Percentiles rank a stretch among this genome's conserved stretches.
phyloP scores from a whole-genome alignment of 1,284 basidiomycete genomes.

The Pyrrhoderma lamaoense region DNA sequence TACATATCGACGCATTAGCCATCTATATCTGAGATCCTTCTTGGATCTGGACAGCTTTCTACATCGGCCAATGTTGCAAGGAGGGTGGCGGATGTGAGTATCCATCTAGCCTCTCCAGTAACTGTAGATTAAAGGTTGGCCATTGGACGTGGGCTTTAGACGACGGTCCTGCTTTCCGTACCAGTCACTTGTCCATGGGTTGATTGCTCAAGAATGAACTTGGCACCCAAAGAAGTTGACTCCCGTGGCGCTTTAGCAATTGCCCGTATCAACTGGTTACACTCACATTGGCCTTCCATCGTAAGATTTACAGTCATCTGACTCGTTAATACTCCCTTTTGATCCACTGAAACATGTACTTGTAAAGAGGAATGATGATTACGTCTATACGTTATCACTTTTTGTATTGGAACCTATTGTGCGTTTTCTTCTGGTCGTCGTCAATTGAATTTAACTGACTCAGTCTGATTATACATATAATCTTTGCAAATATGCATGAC shows the following conservation, averaged over 20 bases:
- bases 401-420: slow-evolving; percentile 31
- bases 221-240: slow-evolving; percentile 22
- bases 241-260: slow-evolving; percentile 38
- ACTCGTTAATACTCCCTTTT: no score
- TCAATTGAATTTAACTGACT: no score
- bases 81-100: slow-evolving; percentile 38
- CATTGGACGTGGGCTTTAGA: slow-evolving; percentile 24
- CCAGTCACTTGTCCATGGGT: slow-evolving; percentile 16
- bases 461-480: no score
- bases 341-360: no score
- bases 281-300: slow-evolving; percentile 30
- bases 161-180: slow-evolving; percentile 32
- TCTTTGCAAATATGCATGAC: background rate
- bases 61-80: slow-evolving; percentile 30
- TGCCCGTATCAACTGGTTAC: slow-evolving; percentile 40
- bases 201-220: slow-evolving; percentile 1
- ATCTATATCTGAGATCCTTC: slow-evolving; percentile 35
- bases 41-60: slow-evolving; percentile 32
- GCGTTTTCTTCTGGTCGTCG: slow-evolving; percentile 14
- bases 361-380: slow-evolving; percentile 32
- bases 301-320: slow-evolving; percentile 17
- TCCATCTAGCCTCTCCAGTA: no score
- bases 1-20: slow-evolving; percentile 35
- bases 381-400: slow-evolving; percentile 27
- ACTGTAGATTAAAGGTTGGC: no score